Percentiles rank a stretch among this genome's conserved stretches.
Evolutionary conservation across 257 asterid species (phyloP).

Genomic region (Gynochthodes officinalis): DNA sequence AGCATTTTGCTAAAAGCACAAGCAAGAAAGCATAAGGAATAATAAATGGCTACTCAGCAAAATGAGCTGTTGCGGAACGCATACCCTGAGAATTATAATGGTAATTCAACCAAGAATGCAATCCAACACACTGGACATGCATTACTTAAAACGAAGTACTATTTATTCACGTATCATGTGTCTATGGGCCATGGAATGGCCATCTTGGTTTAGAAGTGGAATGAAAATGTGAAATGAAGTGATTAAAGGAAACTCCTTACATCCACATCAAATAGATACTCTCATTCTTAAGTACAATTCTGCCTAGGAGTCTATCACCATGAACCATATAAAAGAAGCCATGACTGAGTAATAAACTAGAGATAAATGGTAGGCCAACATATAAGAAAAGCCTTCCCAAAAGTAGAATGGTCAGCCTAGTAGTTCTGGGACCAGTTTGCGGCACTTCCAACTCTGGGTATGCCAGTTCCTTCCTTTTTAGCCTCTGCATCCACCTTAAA

Average conservation of each 20-base stretch:
- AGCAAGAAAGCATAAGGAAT: background rate
- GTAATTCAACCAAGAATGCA: background rate
- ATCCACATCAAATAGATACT: conserved; percentile 10
- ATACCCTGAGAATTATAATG: background rate
- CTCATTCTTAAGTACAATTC: conserved; percentile 3
- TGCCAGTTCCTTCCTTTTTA: conserved; percentile 52
- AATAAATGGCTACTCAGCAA: background rate
- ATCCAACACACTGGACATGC: background rate
- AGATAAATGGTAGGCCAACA: conserved; percentile 26
- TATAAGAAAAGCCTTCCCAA: conserved; percentile 24
- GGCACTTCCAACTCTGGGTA: conserved; percentile 93
- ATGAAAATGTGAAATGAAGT: conserved; percentile 12
- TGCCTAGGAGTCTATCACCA: conserved; percentile 8
- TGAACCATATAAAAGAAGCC: conserved; percentile 10
- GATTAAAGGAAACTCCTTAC: conserved; percentile 11
- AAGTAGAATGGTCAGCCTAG: conserved; percentile 27
- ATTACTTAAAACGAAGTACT: conserved; percentile 8
- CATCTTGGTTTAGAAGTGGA: conserved; percentile 1
- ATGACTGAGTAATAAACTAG: background rate
- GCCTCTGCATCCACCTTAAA: conserved; percentile 77
- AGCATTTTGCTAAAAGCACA: background rate
- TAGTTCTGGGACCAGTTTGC: conserved; percentile 88
- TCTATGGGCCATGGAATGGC: conserved; percentile 23
- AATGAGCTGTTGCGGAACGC: background rate
- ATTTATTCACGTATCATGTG: conserved; percentile 10